Conservation (phyloP, 495 filamentous ascomycete genomes). For the Talaromyces ruber region DNA sequence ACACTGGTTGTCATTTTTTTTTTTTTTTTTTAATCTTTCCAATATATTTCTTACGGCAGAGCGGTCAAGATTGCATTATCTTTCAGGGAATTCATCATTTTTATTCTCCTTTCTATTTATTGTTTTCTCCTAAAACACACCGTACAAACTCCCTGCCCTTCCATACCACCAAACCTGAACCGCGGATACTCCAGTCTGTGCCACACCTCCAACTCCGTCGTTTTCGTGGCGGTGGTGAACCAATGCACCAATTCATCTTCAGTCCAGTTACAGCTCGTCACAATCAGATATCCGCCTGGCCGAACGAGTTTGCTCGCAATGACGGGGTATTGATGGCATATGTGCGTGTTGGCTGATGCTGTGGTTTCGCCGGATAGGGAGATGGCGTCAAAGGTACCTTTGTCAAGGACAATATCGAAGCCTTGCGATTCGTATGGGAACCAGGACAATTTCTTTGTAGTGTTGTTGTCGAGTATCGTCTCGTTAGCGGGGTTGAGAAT, state of each 20-base stretch:
- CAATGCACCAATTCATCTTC: slow-evolving; percentile 72
- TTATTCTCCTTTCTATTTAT: not conserved
- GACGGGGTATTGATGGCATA: slow-evolving; percentile 66
- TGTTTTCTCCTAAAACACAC: slow-evolving; percentile 53
- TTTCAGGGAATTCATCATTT: not conserved
- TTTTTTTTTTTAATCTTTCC: no score
- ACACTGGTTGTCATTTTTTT: not conserved
- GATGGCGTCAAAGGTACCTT: slow-evolving; percentile 95
- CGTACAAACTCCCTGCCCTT: slow-evolving; percentile 78
- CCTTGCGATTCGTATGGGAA: slow-evolving; percentile 30
- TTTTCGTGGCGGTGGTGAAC: slow-evolving; percentile 44
- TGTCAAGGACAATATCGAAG: slow-evolving; percentile 88
- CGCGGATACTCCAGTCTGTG: slow-evolving; percentile 69
- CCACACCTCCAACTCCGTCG: slow-evolving; percentile 42
- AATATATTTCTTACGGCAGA: not conserved
- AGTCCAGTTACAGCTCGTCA: slow-evolving; percentile 98
- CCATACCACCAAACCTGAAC: slow-evolving; percentile 78
- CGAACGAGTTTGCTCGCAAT: slow-evolving; percentile 57
- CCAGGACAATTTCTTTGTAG: slow-evolving; percentile 17
- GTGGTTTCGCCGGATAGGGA: slow-evolving; percentile 52
- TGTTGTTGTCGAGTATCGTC: slow-evolving; percentile 25
- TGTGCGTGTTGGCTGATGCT: slow-evolving; percentile 31
- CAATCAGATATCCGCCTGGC: slow-evolving; percentile 61
- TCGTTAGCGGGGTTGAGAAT: slow-evolving; percentile 41
- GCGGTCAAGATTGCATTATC: not conserved